Evolutionary conservation across 208 protist species (phyloP), one percentile per base, ranked within the genome.

Genomic region (Acanthamoeba triangularis): DNA sequence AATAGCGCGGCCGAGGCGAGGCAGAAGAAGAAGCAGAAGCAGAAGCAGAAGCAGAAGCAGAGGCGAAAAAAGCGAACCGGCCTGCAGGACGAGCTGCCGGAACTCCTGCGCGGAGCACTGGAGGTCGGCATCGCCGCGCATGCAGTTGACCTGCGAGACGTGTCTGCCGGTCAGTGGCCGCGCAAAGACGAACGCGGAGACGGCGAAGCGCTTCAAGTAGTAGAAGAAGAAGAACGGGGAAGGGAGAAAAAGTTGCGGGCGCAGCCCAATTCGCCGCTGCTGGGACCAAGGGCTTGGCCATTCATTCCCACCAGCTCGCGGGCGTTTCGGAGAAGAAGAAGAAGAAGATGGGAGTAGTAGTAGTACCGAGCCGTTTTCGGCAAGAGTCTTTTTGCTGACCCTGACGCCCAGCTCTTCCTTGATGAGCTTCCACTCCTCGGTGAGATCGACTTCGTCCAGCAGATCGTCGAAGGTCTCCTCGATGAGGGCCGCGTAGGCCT

Each of bases 61-160:
- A 6, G 7, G 65, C n/a, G n/a, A 11, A 10, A 20, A 72, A 13
- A 67, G 33, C 14, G 74, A 54, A 84, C 74, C 74, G 11, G 74
- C 37, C 33, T 52, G 74, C 25, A 49, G 30, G 41, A 84, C 74
- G 16, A 84, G 35, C 37, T 84, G 74, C 5, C 74, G 74, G 52
- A 84, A 84, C 74, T 84, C 74, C 30, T 84, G 74, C 18, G 44
- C 74, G 37, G 74, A 84, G 30, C 74, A 84, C 7, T 28, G 37
- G 20, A 84, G 44, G 37, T 84, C 74, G 37, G 37, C 37, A 41
- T 84, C 74, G 18, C 74, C 74, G 30, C 74, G 74, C 74, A 84
- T 84, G 44, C 74, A 84, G 69, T 41, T 78, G 5, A 78, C 69
- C 69, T 78, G 69, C 69, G 16, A 47, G 44, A 47, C 44, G 44